phyloP scores from a whole-genome alignment of 768 basidiomycete species.

The Lyophyllum decastes region DNA sequence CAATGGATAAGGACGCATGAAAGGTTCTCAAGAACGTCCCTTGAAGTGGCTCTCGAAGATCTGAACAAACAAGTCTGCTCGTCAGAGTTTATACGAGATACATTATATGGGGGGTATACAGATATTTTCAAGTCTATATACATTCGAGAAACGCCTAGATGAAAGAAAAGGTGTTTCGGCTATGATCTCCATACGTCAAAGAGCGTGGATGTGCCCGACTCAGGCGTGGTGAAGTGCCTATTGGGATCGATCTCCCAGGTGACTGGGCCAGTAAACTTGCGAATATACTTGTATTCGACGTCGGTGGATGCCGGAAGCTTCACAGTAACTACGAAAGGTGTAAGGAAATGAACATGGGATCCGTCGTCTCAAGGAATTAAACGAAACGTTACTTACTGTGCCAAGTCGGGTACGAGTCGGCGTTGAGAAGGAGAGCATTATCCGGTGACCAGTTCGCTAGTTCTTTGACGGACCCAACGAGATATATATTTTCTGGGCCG shows the following conservation, averaged over 20 bases:
- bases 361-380: not conserved
- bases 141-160: too few relatives aligned
- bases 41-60: too few relatives aligned
- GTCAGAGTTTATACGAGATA: too few relatives aligned
- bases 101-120: too few relatives aligned
- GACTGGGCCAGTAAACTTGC: constrained; percentile 52
- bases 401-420: constrained; percentile 69
- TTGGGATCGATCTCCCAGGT: constrained; percentile 76
- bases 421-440: constrained; percentile 53
- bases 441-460: constrained; percentile 63
- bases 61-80: too few relatives aligned
- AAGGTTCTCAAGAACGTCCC: too few relatives aligned
- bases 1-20: too few relatives aligned
- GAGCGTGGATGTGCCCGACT: constrained; percentile 34
- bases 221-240: constrained; percentile 49
- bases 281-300: constrained; percentile 75
- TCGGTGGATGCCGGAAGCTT: constrained; percentile 54
- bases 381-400: constrained; percentile 44
- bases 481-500: constrained; percentile 62
- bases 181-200: constrained; percentile 48
- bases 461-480: constrained; percentile 59
- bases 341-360: not conserved
- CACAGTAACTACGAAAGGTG: constrained; percentile 52
- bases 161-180: too few relatives aligned
- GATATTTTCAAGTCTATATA: too few relatives aligned